phyloP scores from a whole-genome alignment of 2,329 filamentous ascomycete species.

The Lecanicillium sp. region DNA sequence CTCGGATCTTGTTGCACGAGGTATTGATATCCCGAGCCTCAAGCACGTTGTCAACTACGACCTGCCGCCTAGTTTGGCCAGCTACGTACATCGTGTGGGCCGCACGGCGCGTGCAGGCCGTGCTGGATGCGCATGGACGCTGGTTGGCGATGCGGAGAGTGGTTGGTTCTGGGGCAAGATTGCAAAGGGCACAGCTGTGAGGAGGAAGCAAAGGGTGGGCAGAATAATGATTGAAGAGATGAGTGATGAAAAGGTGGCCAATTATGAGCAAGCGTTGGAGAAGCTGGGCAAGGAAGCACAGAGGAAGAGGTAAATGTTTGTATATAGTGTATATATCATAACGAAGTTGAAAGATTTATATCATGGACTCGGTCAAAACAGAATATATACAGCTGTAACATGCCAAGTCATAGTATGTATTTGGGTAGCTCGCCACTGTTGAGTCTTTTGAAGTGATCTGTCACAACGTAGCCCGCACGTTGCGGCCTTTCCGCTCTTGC shows the following conservation, averaged over 20 bases:
- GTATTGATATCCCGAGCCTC: conserved; percentile 72
- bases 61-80: conserved; percentile 69
- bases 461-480: too few relatives aligned
- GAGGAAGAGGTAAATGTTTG: conserved; percentile 14
- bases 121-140: conserved; percentile 72
- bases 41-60: conserved; percentile 93
- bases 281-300: conserved; percentile 53
- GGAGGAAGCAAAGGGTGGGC: conserved; percentile 35
- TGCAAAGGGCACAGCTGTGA: conserved; percentile 46
- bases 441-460: too few relatives aligned
- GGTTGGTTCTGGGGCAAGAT: conserved; percentile 90
- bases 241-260: conserved; percentile 33
- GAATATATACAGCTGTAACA: too few relatives aligned
- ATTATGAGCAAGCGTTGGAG: conserved; percentile 50
- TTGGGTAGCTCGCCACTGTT: too few relatives aligned
- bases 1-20: conserved; percentile 87
- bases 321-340: too few relatives aligned
- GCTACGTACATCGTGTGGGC: conserved; percentile 87
- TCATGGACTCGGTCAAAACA: too few relatives aligned
- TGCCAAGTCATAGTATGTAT: too few relatives aligned
- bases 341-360: too few relatives aligned
- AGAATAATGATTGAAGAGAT: conserved; percentile 40
- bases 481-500: too few relatives aligned
- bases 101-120: conserved; percentile 79
- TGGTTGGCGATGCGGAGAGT: conserved; percentile 74